Evolutionary conservation across 805 yeast species (phyloP).

Genomic region (Cyberlindnera suaveolens): DNA sequence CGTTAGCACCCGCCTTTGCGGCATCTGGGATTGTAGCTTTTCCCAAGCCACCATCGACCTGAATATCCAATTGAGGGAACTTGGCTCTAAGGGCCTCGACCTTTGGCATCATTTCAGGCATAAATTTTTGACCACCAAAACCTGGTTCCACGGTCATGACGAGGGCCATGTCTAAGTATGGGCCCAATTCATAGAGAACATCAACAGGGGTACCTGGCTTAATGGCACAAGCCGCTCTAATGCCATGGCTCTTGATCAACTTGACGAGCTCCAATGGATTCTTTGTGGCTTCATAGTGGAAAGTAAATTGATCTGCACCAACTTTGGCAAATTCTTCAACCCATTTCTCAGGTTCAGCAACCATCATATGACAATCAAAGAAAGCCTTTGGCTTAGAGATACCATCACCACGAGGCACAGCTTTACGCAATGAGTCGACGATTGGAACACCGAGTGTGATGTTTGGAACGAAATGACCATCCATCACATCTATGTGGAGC

Average conservation of each 20-base stretch:
- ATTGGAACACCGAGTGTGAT: conserved; percentile 92
- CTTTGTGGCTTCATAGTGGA: conserved; percentile 89
- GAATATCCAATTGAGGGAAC: conserved; percentile 78
- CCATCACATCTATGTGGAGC: conserved; percentile 98
- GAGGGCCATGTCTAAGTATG: conserved; percentile 84
- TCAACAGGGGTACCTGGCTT: conserved; percentile 91
- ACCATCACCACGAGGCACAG: conserved; percentile 58
- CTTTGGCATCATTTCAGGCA: conserved; percentile 95
- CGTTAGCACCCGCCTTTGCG: conserved; percentile 97
- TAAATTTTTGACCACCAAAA: conserved; percentile 96
- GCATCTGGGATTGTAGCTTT: conserved; percentile 79
- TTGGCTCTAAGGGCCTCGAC: conserved; percentile 67
- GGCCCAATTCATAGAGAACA: conserved; percentile 68
- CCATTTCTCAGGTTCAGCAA: conserved; percentile 87
- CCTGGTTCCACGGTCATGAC: conserved; percentile 99
- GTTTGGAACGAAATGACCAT: conserved; percentile 97
- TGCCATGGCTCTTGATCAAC: conserved; percentile 70
- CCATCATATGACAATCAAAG: conserved; percentile 99
- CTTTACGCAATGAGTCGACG: conserved; percentile 67
- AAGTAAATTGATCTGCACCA: conserved; percentile 94
- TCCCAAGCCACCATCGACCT: conserved; percentile 96
- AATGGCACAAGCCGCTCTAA: conserved; percentile 90
- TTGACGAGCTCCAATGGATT: conserved; percentile 70
- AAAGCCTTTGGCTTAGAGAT: conserved; percentile 41
- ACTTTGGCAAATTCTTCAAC: conserved; percentile 85